Evolutionary conservation across 371 early-diverging fungal genomes (phyloP).

Genomic region (Mortierella sp.): DNA sequence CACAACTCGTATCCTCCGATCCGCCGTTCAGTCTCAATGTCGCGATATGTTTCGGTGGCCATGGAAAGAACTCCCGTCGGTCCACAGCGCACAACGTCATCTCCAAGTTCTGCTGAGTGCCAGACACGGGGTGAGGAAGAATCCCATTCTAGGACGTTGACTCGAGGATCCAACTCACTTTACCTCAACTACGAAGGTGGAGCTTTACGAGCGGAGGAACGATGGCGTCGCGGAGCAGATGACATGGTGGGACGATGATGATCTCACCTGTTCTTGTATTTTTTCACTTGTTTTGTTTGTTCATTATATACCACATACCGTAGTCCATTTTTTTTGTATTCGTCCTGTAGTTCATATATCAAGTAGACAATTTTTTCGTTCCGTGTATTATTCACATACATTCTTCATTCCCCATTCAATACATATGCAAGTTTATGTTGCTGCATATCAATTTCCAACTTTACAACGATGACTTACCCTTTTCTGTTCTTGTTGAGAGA

Average conservation of each 20-base stretch:
- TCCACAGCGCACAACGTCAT: neutral
- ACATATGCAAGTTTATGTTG: no score
- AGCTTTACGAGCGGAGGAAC: conserved; percentile 1
- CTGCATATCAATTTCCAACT: no score
- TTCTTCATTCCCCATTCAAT: no score
- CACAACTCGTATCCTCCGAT: neutral
- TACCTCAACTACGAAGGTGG: conserved; percentile 29
- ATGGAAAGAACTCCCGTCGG: neutral
- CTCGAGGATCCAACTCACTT: conserved; percentile 2
- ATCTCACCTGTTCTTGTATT: neutral
- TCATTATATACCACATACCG: no score
- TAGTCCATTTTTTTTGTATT: neutral
- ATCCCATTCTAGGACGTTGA: neutral
- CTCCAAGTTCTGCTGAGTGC: neutral
- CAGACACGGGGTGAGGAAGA: neutral
- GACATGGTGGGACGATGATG: conserved; percentile 24
- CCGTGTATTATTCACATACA: no score
- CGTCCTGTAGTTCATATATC: neutral
- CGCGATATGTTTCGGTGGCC: neutral
- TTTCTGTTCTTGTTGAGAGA: no score
- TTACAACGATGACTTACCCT: no score
- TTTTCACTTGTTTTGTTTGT: neutral
- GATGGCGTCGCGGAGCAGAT: conserved; percentile 8
- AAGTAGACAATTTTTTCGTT: neutral
- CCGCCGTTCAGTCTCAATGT: conserved; percentile 4